Base-by-base conservation (phyloP, 2,329 filamentous ascomycete genomes). In the Furcasterigmium sp. region DNA sequence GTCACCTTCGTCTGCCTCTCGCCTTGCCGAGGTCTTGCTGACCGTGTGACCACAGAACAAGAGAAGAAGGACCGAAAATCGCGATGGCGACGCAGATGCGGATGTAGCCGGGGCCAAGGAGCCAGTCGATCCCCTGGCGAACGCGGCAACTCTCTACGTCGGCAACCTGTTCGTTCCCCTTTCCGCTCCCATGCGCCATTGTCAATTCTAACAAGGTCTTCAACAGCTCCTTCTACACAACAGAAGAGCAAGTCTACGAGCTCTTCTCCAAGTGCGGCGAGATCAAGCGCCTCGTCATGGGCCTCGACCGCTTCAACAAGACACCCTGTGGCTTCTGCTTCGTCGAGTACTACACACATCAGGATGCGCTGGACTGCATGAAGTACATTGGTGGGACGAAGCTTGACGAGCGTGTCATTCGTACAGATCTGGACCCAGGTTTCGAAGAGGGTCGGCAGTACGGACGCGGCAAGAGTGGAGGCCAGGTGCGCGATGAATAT, bases 301-400 rank as follows among this genome's bases (percentile, higher is more conserved):
- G 93, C 39, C 81, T 98, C 41, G 93, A 98, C 63, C 85, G 93
- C 45, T 95, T 93, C 73, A 87, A 86, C 67, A 98, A 98, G 73
- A 98, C 93, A 1, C 93, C 93, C 2, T 98, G 93, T 67, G 93
- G 93, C 32, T 98, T 98, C 75, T 98, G 93, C 75, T 98, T 98
- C 61, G 93, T 98, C 58, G 93, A 98, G 69, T 98, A 98, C 71
- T 97, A 96, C 72, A 96, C 85, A 23, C 93, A 97, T 64, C 85
- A 95, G 61, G 93, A 98, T 64, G 93, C 93, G 8, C 77, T 98
- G 39, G 93, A 98, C 64, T 97, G 91, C 68, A 84, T 98, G 83
- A 98, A 97, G 69, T 98, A 97, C 63, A 85, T 98, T 57, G 93
- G 93, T 44, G 93, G 93, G 45, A 98, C 93, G 28, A 98, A 98